Evolutionary conservation across 495 filamentous ascomycete species (phyloP).

Genomic region (Daldinia concentrica): DNA sequence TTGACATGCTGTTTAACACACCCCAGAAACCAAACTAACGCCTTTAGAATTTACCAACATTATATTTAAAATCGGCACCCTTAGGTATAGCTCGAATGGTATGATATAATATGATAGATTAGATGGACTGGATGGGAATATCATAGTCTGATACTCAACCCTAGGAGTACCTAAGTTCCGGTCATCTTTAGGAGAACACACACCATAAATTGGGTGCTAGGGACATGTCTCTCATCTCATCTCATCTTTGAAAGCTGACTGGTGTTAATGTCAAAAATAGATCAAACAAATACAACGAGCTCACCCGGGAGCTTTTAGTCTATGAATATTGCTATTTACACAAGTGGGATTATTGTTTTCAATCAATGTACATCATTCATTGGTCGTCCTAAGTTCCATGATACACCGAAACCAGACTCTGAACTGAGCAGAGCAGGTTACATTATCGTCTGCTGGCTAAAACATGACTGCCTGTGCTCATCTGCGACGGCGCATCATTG

Average conservation of each 20-base stretch:
- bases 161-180: too few species aligned
- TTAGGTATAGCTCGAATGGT: too few species aligned
- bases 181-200: background rate
- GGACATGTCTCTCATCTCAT: background rate
- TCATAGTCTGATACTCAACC: too few species aligned
- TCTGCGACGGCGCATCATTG: background rate
- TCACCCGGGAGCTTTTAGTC: conserved; percentile 5
- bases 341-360: background rate
- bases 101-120: background rate
- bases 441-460: background rate
- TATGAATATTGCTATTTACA: conserved; percentile 9
- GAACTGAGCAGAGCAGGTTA: background rate
- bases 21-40: background rate
- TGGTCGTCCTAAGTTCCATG: background rate
- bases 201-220: too few species aligned
- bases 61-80: too few species aligned
- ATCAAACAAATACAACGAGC: background rate
- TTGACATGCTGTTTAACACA: background rate
- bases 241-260: background rate
- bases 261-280: background rate
- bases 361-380: conserved; percentile 6
- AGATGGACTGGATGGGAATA: background rate
- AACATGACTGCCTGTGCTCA: background rate
- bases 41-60: background rate
- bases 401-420: background rate